These are phyloP conservation scores for Aspergillus eucalypticola DNA, from an alignment of 2,329 filamentous ascomycete genomes.

Conservation along the genomic window DNA sequence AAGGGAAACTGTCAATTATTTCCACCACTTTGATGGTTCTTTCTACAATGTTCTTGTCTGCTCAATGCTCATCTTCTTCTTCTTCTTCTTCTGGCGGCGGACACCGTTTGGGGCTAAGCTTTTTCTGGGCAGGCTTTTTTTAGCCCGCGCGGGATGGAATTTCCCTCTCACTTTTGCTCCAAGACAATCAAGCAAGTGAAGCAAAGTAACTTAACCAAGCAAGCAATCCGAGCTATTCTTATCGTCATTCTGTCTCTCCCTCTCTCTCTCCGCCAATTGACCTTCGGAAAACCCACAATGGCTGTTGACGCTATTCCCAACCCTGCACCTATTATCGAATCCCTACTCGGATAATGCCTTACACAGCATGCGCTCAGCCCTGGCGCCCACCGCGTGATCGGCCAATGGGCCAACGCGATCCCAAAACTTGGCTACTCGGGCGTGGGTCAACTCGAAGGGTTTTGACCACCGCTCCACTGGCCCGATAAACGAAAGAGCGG, in stretches of 20 bases:
- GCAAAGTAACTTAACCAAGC: neutral
- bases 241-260: neutral
- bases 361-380: neutral
- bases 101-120: neutral
- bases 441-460: neutral
- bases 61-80: too few relatives aligned
- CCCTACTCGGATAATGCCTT: too few relatives aligned
- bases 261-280: neutral
- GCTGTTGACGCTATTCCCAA: too few relatives aligned
- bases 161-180: neutral
- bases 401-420: neutral
- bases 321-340: too few relatives aligned
- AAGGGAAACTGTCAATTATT: too few relatives aligned
- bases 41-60: too few relatives aligned
- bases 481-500: neutral
- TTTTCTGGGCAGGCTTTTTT: constrained; percentile 2
- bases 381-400: neutral
- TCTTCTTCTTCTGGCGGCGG: too few relatives aligned
- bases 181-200: too few relatives aligned
- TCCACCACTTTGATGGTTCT: too few relatives aligned
- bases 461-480: neutral
- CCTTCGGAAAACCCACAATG: neutral
- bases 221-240: neutral
- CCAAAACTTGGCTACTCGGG: neutral
- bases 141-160: neutral